Evolutionary conservation across 371 early-diverging fungal genomes (phyloP), one percentile per base, ranked within the genome.

Genomic region (Aphelidium insulamus): DNA sequence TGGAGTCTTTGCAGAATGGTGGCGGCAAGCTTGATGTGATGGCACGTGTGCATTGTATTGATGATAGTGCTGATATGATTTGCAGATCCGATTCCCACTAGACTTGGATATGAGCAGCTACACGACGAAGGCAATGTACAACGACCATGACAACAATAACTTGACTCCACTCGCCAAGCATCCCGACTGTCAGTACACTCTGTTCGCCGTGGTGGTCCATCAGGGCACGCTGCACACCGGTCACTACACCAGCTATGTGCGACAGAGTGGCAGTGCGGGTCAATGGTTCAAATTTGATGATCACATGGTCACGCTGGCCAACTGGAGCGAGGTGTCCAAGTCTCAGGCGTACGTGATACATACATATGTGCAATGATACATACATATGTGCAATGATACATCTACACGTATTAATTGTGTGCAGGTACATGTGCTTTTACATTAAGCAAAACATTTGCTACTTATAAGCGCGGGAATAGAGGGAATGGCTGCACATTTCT

Each of bases 271-370:
- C 17, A 22, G 23, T 11, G 18, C 34, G 39, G 3, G 28, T 9
- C 48, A 79, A 73, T 91, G 92, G 92, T 88, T 77, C 47, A 50
- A 56, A 19, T 79, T 91, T 41, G 88, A 91, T 44, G 92, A 91
- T 45, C 73, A 78, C 37, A 58, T 56, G 25, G 78, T 87, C 5
- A 70, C 75, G 1, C 37, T 62, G 26, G 69, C 74, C 2, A 54
- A 57, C 21, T 68, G 72, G 33, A 62, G 62, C 33, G 81, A 81
- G 11, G 85, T 82, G 5, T 43, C 79, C 41, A 68, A 67, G 14
- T 61, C 66, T 46, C 71, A 73, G 38, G 78, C 68, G 67, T 79
- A 72, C 48, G 60, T 59, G 2, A 37, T 14, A 21, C 25, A 20
- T 7, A 9, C 2, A 22, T 2, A 12, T n/a, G 17, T 19, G 21